Percentiles rank a stretch among this genome's conserved stretches.
Evolutionary conservation across 2,329 filamentous ascomycete species (phyloP).

Genomic region (Colletotrichum lupini): DNA sequence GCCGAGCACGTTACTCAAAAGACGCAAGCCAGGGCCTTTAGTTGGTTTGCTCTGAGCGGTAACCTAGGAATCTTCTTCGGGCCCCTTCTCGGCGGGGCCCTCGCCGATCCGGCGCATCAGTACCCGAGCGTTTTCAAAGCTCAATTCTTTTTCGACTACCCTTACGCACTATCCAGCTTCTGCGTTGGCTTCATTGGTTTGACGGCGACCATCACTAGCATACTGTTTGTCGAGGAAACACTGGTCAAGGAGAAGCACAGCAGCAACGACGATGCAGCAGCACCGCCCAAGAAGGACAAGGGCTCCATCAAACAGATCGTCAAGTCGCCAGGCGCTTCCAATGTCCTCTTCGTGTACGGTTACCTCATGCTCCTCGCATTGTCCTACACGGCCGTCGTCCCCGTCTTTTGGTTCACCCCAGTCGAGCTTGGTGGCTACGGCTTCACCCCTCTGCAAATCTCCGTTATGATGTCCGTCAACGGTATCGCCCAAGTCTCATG

Average conservation of each 20-base stretch:
- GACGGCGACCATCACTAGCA: conserved; percentile 61
- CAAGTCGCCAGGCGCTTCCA: conserved; percentile 70
- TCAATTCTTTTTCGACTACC: conserved; percentile 71
- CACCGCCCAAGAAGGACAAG: background rate
- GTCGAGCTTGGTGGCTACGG: conserved; percentile 72
- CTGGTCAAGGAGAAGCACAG: conserved; percentile 46
- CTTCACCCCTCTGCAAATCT: conserved; percentile 72
- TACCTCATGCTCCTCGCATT: conserved; percentile 77
- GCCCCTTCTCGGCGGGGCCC: conserved; percentile 74
- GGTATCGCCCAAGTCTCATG: conserved; percentile 77
- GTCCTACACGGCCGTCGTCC: conserved; percentile 76
- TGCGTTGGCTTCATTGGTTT: conserved; percentile 53
- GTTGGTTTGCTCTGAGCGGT: conserved; percentile 79
- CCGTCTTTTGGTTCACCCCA: conserved; percentile 76
- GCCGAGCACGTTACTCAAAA: conserved; percentile 76
- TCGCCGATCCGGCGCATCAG: conserved; percentile 75
- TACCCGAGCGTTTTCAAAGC: conserved; percentile 69
- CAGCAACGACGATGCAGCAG: background rate
- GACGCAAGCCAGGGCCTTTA: conserved; percentile 80
- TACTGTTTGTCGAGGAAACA: conserved; percentile 73
- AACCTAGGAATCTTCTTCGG: conserved; percentile 82
- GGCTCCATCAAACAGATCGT: conserved; percentile 56
- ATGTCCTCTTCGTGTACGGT: conserved; percentile 73
- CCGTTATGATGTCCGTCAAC: conserved; percentile 71
- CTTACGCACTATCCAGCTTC: conserved; percentile 74